Evolutionary conservation across 1,284 basidiomycete species (phyloP).

Genomic region (Polyporus tsugae): DNA sequence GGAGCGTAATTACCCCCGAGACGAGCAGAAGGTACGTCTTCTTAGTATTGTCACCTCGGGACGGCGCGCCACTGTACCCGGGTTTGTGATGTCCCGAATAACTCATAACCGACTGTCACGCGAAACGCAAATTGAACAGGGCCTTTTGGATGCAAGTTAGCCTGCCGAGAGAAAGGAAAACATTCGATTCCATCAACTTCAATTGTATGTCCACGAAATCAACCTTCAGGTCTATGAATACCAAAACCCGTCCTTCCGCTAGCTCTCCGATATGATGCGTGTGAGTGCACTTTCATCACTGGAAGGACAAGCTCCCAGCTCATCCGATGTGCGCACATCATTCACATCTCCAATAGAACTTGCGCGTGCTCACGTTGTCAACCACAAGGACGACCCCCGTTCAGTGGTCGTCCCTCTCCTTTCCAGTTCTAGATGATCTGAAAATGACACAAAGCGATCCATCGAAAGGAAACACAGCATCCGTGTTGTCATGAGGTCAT

Average conservation of each 20-base stretch:
- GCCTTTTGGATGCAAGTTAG: neutral
- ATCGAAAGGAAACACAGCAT: neutral
- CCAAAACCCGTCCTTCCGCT: neutral
- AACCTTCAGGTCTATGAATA: neutral
- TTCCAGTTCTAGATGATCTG: slow-evolving; percentile 3
- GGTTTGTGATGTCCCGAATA: neutral
- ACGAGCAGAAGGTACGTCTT: slow-evolving; percentile 1
- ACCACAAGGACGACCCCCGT: slow-evolving; percentile 2
- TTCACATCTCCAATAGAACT: neutral
- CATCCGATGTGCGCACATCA: slow-evolving; percentile 1
- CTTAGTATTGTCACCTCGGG: neutral
- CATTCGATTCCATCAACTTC: neutral
- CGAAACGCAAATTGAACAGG: neutral
- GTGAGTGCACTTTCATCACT: neutral
- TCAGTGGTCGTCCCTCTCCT: neutral
- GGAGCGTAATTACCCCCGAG: neutral
- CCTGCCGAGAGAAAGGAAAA: neutral
- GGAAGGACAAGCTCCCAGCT: neutral
- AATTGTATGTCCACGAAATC: neutral
- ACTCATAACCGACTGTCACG: neutral
- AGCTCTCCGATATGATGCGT: slow-evolving; percentile 1
- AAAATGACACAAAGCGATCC: neutral
- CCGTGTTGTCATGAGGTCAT: slow-evolving; percentile 3
- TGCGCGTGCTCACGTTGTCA: neutral
- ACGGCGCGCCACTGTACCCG: neutral